Evolutionary conservation across 805 yeast genomes (phyloP).

Genomic region (Jamesozyma spencerorum): DNA sequence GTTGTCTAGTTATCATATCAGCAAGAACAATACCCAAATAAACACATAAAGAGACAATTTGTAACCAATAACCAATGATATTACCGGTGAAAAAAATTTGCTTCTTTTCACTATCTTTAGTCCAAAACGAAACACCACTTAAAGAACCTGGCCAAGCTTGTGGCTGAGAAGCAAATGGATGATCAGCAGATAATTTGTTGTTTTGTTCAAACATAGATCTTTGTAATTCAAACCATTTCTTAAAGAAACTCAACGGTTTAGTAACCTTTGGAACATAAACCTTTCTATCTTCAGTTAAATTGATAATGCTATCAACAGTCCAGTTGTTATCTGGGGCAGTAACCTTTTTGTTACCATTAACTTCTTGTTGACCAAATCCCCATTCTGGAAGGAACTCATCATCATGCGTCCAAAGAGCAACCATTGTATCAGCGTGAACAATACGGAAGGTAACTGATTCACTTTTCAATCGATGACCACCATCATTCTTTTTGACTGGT

Average conservation of each 20-base stretch:
- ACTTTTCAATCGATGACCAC: constrained; percentile 44
- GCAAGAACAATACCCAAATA: constrained; percentile 57
- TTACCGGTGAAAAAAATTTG: constrained; percentile 92
- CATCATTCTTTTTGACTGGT: constrained; percentile 44
- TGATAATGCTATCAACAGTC: constrained; percentile 63
- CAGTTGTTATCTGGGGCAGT: constrained; percentile 62
- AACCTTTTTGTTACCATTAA: constrained; percentile 84
- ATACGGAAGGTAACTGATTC: constrained; percentile 61
- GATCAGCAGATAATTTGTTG: constrained; percentile 75
- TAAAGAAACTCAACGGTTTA: constrained; percentile 59
- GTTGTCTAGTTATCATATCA: constrained; percentile 70
- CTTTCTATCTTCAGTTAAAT: constrained; percentile 54
- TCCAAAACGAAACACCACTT: constrained; percentile 96
- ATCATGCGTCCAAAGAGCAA: constrained; percentile 89
- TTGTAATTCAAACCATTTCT: constrained; percentile 87
- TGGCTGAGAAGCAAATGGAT: constrained; percentile 93
- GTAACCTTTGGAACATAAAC: constrained; percentile 56
- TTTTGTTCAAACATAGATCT: constrained; percentile 83
- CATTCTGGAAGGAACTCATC: constrained; percentile 85
- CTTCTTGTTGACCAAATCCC: constrained; percentile 88
- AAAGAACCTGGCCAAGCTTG: constrained; percentile 82
- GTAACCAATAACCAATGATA: constrained; percentile 83
- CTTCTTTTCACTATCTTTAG: constrained; percentile 48
- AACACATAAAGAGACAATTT: constrained; percentile 52
- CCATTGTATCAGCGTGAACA: constrained; percentile 77